Evolutionary conservation across 345 rosid species (phyloP).

Genomic region (Boechera stricta): DNA sequence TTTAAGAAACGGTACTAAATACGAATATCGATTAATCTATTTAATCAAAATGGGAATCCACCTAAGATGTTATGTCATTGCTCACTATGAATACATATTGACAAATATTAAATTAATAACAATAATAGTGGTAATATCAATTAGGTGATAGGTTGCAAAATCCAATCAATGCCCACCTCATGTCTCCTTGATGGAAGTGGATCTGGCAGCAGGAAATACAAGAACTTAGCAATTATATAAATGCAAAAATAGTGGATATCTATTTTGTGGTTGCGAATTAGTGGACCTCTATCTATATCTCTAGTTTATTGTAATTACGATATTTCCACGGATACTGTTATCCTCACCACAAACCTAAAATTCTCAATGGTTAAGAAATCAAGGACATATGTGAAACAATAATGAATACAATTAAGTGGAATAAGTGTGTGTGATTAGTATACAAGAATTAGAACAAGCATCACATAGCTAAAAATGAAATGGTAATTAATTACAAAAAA

Average conservation of each 20-base stretch:
- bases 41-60: conserved; percentile 42
- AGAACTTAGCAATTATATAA: conserved; percentile 20
- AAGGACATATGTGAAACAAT: background rate
- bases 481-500: background rate
- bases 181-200: conserved; percentile 48
- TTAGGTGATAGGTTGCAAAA: conserved; percentile 45
- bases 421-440: background rate
- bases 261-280: conserved; percentile 38
- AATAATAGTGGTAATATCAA: conserved; percentile 32
- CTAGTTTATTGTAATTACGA: background rate
- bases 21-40: background rate
- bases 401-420: background rate
- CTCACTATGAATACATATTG: conserved; percentile 34
- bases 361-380: background rate
- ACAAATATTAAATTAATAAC: conserved; percentile 25
- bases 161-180: conserved; percentile 44
- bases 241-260: conserved; percentile 35
- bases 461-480: background rate
- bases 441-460: background rate
- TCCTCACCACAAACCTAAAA: conserved; percentile 17
- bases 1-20: background rate
- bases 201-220: conserved; percentile 43
- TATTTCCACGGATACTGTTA: conserved; percentile 18
- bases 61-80: conserved; percentile 48
- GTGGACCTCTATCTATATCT: conserved; percentile 27